A percentile compares a stretch with the other conserved stretches of the same genome.
phyloP scores from a whole-genome alignment of 1,284 basidiomycete species.

The Flammula alnicola region DNA sequence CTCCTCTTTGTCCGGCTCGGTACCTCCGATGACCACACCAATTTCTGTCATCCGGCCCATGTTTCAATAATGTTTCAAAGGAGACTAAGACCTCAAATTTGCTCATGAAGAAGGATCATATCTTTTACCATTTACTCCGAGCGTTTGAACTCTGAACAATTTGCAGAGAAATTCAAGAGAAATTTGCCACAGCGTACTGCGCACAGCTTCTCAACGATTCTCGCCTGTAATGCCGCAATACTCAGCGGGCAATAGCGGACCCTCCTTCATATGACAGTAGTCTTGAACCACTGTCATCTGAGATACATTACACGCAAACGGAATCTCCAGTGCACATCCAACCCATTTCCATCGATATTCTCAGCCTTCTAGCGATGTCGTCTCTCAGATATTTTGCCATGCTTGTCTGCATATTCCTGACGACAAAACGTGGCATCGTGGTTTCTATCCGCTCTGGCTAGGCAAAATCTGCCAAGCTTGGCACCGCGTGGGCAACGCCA shows the following conservation, averaged over 20 bases:
- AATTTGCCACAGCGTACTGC: too few relatives aligned
- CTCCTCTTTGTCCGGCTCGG: not conserved
- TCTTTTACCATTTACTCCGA: too few relatives aligned
- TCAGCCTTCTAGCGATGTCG: slow-evolving; percentile 10
- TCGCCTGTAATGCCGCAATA: too few relatives aligned
- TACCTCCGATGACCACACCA: not conserved
- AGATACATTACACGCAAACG: not conserved
- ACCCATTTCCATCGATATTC: slow-evolving; percentile 3
- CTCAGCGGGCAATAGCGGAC: too few relatives aligned
- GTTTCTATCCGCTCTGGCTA: slow-evolving; percentile 11
- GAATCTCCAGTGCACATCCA: not conserved
- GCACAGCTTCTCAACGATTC: too few relatives aligned
- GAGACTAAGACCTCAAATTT: too few relatives aligned
- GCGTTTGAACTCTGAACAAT: too few relatives aligned
- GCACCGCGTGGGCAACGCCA: slow-evolving; percentile 13
- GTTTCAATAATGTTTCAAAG: too few relatives aligned
- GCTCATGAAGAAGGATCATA: too few relatives aligned
- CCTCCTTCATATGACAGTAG: not conserved
- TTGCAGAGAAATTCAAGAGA: too few relatives aligned
- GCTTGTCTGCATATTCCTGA: slow-evolving; percentile 9
- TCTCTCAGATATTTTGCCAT: slow-evolving; percentile 14
- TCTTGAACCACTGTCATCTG: not conserved
- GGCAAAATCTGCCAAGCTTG: slow-evolving; percentile 15
- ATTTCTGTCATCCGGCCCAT: too few relatives aligned
- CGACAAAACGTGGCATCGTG: slow-evolving; percentile 5